Conservation (phyloP, 352 stramenopile genomes). For the Phytophthora boehmeriae region DNA sequence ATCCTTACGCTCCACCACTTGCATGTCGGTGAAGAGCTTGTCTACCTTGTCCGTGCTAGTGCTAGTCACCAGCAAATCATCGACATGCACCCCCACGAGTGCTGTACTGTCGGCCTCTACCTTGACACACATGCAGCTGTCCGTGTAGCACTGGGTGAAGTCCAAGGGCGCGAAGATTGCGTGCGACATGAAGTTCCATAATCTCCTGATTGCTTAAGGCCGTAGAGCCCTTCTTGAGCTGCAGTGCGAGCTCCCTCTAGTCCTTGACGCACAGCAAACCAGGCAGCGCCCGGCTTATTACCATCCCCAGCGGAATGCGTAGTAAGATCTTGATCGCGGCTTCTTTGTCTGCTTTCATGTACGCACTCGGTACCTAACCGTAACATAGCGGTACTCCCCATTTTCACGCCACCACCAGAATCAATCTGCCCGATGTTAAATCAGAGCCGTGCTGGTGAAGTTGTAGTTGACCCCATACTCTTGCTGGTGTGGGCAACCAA, state of each 20-base stretch:
- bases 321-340: constrained; percentile 27
- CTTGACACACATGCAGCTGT: constrained; percentile 37
- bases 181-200: constrained; percentile 32
- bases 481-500: constrained; percentile 26
- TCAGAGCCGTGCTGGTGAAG: constrained; percentile 24
- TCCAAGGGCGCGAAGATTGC: constrained; percentile 10
- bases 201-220: constrained; percentile 30
- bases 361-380: constrained; percentile 35
- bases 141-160: constrained; percentile 28
- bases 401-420: constrained; percentile 14
- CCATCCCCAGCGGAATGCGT: constrained; percentile 28
- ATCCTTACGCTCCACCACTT: constrained; percentile 14
- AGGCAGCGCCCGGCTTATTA: constrained; percentile 13
- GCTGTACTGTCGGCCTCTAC: background rate
- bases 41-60: constrained; percentile 5
- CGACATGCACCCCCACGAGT: constrained; percentile 28
- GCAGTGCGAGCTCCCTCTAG: constrained; percentile 18
- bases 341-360: constrained; percentile 33
- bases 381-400: constrained; percentile 25
- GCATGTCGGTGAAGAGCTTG: constrained; percentile 20
- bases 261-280: constrained; percentile 2
- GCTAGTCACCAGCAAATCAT: constrained; percentile 35
- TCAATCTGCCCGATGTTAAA: constrained; percentile 26
- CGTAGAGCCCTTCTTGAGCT: constrained; percentile 37
- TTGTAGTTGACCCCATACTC: constrained; percentile 18